A percentile compares a stretch with the other conserved stretches of the same genome.
Conservation (phyloP, 2,329 filamentous ascomycete genomes). For the Colletotrichum sojae region DNA sequence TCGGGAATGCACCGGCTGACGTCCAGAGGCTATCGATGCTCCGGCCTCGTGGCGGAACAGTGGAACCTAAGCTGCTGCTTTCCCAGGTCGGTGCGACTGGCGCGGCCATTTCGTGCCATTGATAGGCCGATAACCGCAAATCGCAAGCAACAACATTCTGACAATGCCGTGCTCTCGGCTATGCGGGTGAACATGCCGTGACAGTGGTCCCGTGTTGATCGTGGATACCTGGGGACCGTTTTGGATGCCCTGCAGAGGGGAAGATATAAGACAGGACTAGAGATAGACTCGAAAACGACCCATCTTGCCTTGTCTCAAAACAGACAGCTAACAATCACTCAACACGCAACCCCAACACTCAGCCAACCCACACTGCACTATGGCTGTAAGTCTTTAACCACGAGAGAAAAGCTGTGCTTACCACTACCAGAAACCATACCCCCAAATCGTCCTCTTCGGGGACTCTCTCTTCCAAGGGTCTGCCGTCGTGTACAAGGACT, state of each 20-base stretch:
- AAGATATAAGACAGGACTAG: constrained; percentile 14
- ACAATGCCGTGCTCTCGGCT: constrained; percentile 24
- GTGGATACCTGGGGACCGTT: constrained; percentile 4
- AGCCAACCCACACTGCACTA: background rate
- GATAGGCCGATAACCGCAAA: constrained; percentile 35
- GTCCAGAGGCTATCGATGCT: background rate
- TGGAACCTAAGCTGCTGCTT: constrained; percentile 13
- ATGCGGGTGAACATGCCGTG: constrained; percentile 26
- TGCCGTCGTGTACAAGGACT: constrained; percentile 73
- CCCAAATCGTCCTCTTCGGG: constrained; percentile 87
- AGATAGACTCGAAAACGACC: background rate
- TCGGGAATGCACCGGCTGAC: too few species aligned
- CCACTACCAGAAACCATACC: constrained; percentile 58
- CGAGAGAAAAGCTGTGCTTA: constrained; percentile 1
- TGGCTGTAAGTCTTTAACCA: constrained; percentile 9
- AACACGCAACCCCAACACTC: background rate
- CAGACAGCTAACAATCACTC: background rate
- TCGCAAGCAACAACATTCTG: constrained; percentile 9
- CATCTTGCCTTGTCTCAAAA: background rate
- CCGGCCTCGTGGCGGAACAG: background rate
- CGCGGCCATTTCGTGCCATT: constrained; percentile 30
- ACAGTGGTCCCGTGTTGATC: constrained; percentile 20
- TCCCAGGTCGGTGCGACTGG: constrained; percentile 20
- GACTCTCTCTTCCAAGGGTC: constrained; percentile 88
- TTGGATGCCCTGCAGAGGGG: constrained; percentile 5